Evolutionary conservation across 2,329 filamentous ascomycete species (phyloP), one percentile per base, ranked within the genome.

Genomic region (Aspergillus ibericus): DNA sequence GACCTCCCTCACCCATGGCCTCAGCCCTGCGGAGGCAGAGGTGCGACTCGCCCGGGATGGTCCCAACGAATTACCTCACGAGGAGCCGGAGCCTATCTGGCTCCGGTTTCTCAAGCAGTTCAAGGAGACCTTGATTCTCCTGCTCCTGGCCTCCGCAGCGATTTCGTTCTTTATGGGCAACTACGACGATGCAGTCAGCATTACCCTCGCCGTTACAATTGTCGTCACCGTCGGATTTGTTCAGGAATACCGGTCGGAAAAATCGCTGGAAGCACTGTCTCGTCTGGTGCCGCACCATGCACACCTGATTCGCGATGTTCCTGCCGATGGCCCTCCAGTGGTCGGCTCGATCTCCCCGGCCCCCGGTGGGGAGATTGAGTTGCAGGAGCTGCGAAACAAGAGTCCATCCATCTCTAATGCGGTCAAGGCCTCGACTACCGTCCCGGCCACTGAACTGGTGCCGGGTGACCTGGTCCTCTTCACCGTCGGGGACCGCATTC

Each of bases 191-290:
- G 93, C 93, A 5, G 80, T 99, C 68, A 98, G 93, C 75, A 99
- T 99, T 70, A 90, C 93, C 0, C 88, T 96, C 32, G 95, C 95
- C 1, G 95, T 99, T 20, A 96, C 93, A 25, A 99, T 99, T 67
- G 95, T 99, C 5, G 93, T 99, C 22, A 90, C 89, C 0, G 95
- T 99, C 42, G 95, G 93, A 1, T 99, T 99, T 68, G 87, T 98
- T 53, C 95, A 99, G 73, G 95, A 99, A 77, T 99, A 99, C 75
- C 85, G 95, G 59, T 98, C 95, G 7, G 95, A 99, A 74, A 96
- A 99, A 77, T 98, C 93, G 2, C 87, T 99, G 65, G 95, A 99
- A 76, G 95, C 95, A 18, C 81, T 99, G 66, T 97, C 90, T 71
- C 91, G 95, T 68, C 81, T 99, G 25, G 93, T 99, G 0, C 96